Evolutionary conservation across 1,139 yeast genomes (phyloP).

Genomic region (Diutina mesorugosa): DNA sequence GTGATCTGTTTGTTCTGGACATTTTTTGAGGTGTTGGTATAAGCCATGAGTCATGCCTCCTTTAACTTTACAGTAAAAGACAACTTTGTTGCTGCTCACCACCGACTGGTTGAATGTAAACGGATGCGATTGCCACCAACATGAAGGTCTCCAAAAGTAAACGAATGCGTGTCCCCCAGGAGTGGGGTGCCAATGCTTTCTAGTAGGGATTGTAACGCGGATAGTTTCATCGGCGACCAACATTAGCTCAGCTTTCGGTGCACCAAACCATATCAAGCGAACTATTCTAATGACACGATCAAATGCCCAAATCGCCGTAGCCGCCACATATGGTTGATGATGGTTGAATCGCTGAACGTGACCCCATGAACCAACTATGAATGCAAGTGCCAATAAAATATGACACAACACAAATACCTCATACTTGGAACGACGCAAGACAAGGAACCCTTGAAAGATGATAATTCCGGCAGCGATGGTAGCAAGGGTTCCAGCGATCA

Average conservation of each 20-base stretch:
- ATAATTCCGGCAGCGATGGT: not conserved
- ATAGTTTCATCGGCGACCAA: slow-evolving; percentile 1
- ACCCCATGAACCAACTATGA: slow-evolving; percentile 45
- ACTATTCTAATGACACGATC: not conserved
- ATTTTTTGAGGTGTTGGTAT: slow-evolving; percentile 24
- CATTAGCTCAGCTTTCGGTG: not conserved
- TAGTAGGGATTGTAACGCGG: not conserved
- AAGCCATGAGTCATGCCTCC: slow-evolving; percentile 22
- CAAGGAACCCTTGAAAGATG: slow-evolving; percentile 11
- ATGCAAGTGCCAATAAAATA: slow-evolving; percentile 40
- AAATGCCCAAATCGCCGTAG: not conserved
- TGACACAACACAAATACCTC: slow-evolving; percentile 54
- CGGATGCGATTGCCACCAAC: slow-evolving; percentile 49
- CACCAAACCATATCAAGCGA: not conserved
- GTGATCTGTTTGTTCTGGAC: slow-evolving; percentile 27
- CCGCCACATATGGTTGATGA: not conserved
- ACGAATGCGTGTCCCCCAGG: slow-evolving; percentile 44
- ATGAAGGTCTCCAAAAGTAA: slow-evolving; percentile 27
- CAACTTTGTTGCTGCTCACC: slow-evolving; percentile 12
- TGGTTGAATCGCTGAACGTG: slow-evolving; percentile 25
- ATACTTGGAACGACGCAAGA: slow-evolving; percentile 44
- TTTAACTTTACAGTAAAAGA: slow-evolving; percentile 13
- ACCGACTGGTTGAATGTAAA: slow-evolving; percentile 31
- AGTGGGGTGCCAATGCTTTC: slow-evolving; percentile 20
- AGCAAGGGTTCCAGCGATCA: not conserved